Evolutionary conservation across 805 yeast species (phyloP), one percentile per base, ranked within the genome.

Genomic region (Wickerhamomyces rabaulensis): DNA sequence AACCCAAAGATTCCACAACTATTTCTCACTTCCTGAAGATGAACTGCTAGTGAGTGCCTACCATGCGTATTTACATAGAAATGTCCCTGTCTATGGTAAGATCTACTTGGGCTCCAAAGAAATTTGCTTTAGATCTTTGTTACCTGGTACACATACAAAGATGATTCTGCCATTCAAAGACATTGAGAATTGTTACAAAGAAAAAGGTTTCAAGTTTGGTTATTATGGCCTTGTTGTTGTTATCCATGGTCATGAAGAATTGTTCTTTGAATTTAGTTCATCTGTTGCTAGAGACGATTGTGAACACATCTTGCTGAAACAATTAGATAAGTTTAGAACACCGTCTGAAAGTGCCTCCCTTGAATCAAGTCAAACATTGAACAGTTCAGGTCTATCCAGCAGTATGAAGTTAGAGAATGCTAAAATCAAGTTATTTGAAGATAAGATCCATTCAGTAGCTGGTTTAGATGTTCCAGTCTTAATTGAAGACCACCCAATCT

Each of bases 41-140:
- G 80, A 79, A 36, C 61, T 58, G 5, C 67, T 91, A 40, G 63
- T 83, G 0, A 80, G 95, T 0, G 74, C 88, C 1, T 92, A 88
- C 58, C 83, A 78, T 57, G 73, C 84, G 1, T 82, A 87, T 64
- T 58, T 89, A 16, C 82, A 79, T 52, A 76, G 86, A 52, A 77
- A 85, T 12, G 67, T 88, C 17, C 96, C 96, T 1, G 69, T 82
- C 1, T 90, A 87, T 64, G 98, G 98, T 1, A 87, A 87, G 55
- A 58, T 91, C 2, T 89, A 89, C 61, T 55, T 92, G 12, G 87
- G 95, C 0, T 69, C 75, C 17, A 73, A 72, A 26, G 78, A 76
- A 46, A 60, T 92, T n/a, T 91, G 96, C 52, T 92, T 86, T 65
- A 71, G 94, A 50, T 83, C 95, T 33, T 68, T 88, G 33, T 58